These are phyloP conservation scores for Lipomyces yamanashiensis DNA, from an alignment of 805 yeast genomes.

Conservation along the genomic window DNA sequence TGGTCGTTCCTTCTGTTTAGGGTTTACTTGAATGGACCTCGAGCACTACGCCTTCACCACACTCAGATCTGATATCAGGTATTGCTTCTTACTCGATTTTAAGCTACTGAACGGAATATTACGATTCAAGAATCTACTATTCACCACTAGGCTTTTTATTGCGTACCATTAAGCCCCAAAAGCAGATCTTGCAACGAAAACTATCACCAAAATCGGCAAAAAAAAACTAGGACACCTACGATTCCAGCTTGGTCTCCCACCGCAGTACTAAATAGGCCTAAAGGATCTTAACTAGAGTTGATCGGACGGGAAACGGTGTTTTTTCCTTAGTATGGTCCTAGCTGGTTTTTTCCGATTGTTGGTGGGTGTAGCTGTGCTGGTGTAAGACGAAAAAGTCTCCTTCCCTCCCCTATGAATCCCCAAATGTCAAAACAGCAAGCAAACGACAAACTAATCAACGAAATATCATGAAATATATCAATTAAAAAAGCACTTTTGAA, in stretches of 20 bases:
- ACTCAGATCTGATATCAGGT: neutral
- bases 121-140: no score
- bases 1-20: neutral
- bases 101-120: no score
- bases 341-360: no score
- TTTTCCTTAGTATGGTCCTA: no score
- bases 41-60: neutral
- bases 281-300: neutral
- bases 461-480: neutral
- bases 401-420: no score
- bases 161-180: no score
- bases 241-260: neutral
- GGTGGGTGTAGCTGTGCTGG: no score
- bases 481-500: conserved; percentile 4
- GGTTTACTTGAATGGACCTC: neutral
- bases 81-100: no score
- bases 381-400: no score
- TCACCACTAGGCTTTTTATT: neutral
- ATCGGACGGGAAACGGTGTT: neutral
- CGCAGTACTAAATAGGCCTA: no score
- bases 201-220: neutral
- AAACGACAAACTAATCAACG: neutral
- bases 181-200: neutral
- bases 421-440: neutral
- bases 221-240: neutral